phyloP scores from a whole-genome alignment of 2,329 filamentous ascomycete genomes.

The Calycina herbarum region DNA sequence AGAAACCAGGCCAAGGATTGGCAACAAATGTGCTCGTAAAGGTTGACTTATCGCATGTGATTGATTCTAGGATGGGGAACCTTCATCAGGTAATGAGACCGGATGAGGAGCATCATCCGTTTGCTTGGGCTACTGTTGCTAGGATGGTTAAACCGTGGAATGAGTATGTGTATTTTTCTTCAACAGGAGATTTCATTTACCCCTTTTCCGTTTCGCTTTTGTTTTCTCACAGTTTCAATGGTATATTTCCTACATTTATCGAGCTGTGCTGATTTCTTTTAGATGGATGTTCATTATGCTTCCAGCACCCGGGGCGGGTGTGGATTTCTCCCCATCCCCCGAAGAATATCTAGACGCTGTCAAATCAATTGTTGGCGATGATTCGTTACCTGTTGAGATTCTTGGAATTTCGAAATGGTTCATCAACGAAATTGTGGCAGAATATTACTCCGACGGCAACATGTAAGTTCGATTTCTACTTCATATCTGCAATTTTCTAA shows the following conservation, averaged over 20 bases:
- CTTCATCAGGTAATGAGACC: conserved; percentile 62
- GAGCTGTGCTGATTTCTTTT: conserved; percentile 15
- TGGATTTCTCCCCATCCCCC: conserved; percentile 43
- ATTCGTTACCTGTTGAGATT: conserved; percentile 50
- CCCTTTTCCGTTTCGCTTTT: background rate
- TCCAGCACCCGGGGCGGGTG: conserved; percentile 42
- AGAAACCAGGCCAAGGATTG: conserved; percentile 47
- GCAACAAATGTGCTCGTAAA: conserved; percentile 51
- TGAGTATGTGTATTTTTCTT: conserved; percentile 40
- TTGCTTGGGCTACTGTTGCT: conserved; percentile 50
- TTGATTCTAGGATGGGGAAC: conserved; percentile 54
- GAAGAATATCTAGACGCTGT: conserved; percentile 50
- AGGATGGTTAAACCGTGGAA: conserved; percentile 65
- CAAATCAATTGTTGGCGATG: conserved; percentile 55
- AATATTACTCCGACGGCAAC: conserved; percentile 45
- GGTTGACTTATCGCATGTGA: conserved; percentile 51
- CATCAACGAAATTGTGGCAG: conserved; percentile 62
- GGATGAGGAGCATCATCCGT: conserved; percentile 50
- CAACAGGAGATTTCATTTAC: background rate
- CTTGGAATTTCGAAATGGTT: conserved; percentile 57
- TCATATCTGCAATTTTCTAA: background rate
- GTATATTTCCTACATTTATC: background rate
- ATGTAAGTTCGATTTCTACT: conserved; percentile 32
- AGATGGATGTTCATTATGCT: conserved; percentile 58
- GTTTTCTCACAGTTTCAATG: background rate